Evolutionary conservation across 306 rosid genomes (phyloP).

Genomic region (Morella rubra): DNA sequence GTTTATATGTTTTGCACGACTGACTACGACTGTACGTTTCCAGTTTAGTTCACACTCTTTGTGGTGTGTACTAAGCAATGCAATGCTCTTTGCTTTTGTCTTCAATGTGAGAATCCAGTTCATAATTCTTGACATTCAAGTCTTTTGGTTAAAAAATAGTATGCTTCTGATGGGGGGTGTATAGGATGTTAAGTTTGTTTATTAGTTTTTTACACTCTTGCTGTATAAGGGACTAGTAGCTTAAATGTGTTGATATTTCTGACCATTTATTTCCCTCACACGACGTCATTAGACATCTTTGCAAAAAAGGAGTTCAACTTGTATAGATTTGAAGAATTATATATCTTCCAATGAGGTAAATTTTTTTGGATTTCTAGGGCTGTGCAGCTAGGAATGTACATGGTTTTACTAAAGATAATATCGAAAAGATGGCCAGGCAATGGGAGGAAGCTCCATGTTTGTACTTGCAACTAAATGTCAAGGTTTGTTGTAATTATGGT

Average conservation of each 20-base stretch:
- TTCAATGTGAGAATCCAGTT: background rate
- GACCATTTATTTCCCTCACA: background rate
- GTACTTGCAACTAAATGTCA: slow-evolving; percentile 75
- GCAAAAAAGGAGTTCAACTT: background rate
- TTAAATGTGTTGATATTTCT: slow-evolving; percentile 10
- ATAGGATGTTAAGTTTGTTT: background rate
- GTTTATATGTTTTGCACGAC: slow-evolving; percentile 21
- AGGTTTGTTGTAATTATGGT: slow-evolving; percentile 51
- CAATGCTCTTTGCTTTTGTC: background rate
- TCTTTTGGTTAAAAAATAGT: background rate
- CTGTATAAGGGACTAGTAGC: background rate
- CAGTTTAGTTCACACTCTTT: background rate
- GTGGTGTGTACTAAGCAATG: background rate
- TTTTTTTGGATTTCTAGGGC: slow-evolving; percentile 57
- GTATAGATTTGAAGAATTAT: slow-evolving; percentile 9
- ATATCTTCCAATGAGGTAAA: slow-evolving; percentile 13
- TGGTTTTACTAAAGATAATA: slow-evolving; percentile 66
- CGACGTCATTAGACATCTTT: no score
- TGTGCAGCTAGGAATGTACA: slow-evolving; percentile 98
- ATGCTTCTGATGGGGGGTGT: background rate
- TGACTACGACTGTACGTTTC: slow-evolving; percentile 21
- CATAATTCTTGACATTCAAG: background rate
- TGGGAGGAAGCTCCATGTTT: slow-evolving; percentile 92
- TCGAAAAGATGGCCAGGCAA: slow-evolving; percentile 74
- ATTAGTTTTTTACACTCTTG: background rate